Percentiles rank a stretch among this genome's conserved stretches.
These are phyloP conservation scores for Suaeda aralocaspica DNA, from an alignment of 148 eudicot species.

Conservation along the genomic window DNA sequence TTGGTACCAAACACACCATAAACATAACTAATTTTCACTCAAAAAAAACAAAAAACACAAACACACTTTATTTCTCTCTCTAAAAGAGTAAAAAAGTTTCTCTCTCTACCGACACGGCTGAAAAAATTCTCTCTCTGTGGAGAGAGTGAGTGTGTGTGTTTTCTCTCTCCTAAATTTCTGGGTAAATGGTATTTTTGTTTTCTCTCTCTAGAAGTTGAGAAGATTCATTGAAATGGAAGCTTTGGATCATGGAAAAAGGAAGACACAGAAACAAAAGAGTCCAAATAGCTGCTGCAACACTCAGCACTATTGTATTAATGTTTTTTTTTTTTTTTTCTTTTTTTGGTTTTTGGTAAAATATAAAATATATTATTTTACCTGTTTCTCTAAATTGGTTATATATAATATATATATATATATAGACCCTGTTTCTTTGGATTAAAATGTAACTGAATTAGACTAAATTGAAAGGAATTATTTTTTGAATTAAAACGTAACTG, in stretches of 20 bases:
- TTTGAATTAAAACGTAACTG: no score
- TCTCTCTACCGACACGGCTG: neutral
- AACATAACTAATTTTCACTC: neutral
- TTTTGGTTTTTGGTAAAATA: neutral
- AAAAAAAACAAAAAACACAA: no score
- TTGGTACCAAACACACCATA: neutral
- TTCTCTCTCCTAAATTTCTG: neutral
- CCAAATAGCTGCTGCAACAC: constrained; percentile 19
- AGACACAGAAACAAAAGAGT: constrained; percentile 25
- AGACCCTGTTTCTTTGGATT: no score
- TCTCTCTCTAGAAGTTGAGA: constrained; percentile 34
- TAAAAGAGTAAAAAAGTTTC: neutral
- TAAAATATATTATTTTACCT: neutral
- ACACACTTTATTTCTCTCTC: constrained; percentile 2
- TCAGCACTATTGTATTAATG: constrained; percentile 16
- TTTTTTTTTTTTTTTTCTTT: neutral
- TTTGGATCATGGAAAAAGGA: constrained; percentile 33
- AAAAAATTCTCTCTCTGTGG: no score
- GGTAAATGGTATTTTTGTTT: neutral
- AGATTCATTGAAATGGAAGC: constrained; percentile 40
- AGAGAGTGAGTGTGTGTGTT: neutral
- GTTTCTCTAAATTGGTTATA: neutral
- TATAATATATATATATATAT: neutral
- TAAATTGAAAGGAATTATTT: no score
- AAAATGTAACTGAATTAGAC: no score